Evolutionary conservation across 768 basidiomycete genomes (phyloP).

Genomic region (Hydnomerulius pinastri): DNA sequence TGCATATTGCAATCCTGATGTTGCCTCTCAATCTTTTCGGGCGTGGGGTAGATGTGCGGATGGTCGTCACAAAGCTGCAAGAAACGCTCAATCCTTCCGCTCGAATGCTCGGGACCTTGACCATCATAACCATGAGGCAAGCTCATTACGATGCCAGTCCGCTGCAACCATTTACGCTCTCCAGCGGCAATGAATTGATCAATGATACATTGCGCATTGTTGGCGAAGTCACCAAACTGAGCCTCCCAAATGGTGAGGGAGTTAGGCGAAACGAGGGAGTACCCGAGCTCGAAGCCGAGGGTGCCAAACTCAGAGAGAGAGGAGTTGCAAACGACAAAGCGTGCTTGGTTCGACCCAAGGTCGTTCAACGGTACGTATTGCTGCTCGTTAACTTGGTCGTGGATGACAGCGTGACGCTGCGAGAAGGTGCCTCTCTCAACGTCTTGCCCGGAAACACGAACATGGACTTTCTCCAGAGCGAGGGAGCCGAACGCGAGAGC

Average conservation of each 20-base stretch:
- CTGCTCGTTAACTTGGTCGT: conserved; percentile 91
- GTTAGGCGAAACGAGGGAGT: conserved; percentile 95
- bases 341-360: conserved; percentile 85
- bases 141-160: conserved; percentile 85
- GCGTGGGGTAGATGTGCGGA: conserved; percentile 84
- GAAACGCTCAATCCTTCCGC: conserved; percentile 93
- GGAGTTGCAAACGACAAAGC: conserved; percentile 95
- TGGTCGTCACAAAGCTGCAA: conserved; percentile 98
- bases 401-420: conserved; percentile 94
- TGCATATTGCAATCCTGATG: conserved; percentile 99
- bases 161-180: conserved; percentile 96
- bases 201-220: conserved; percentile 97
- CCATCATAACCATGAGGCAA: conserved; percentile 98
- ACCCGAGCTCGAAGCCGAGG: conserved; percentile 97
- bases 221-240: conserved; percentile 97
- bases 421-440: conserved; percentile 99
- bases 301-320: conserved; percentile 93
- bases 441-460: conserved; percentile 96
- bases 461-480: conserved; percentile 89
- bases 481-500: conserved; percentile 95
- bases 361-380: conserved; percentile 91
- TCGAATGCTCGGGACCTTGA: conserved; percentile 98
- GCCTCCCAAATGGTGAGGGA: conserved; percentile 97
- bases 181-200: conserved; percentile 99
- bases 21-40: conserved; percentile 88